A percentile compares a stretch with the other conserved stretches of the same genome.
Evolutionary conservation across 306 rosid species (phyloP).

Genomic region (Malus domestica): DNA sequence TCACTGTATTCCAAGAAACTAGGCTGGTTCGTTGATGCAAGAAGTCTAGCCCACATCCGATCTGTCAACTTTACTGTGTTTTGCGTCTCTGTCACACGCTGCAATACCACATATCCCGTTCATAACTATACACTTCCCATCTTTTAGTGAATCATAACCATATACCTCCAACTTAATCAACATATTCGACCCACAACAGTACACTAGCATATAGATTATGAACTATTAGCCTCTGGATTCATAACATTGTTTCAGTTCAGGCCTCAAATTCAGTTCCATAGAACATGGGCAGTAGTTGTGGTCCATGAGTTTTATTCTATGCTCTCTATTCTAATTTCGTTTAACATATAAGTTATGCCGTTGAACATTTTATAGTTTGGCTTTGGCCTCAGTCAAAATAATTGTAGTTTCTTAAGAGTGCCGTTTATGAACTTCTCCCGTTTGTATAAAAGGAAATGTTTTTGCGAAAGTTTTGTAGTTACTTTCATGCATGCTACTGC

Average conservation of each 20-base stretch:
- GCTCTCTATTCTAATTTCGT: not conserved
- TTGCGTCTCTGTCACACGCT: constrained; percentile 77
- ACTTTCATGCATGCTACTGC: not conserved
- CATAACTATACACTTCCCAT: not conserved
- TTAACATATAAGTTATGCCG: not conserved
- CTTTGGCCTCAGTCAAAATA: not conserved
- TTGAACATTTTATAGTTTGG: not conserved
- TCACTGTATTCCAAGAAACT: constrained; percentile 44
- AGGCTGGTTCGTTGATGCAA: constrained; percentile 90
- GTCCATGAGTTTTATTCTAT: not conserved
- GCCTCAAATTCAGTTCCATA: not conserved
- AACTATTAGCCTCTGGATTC: not conserved
- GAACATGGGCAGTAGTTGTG: not conserved
- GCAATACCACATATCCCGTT: constrained; percentile 25
- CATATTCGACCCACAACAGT: not conserved
- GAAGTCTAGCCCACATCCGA: constrained; percentile 96
- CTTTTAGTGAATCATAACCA: not conserved
- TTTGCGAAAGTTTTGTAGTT: not conserved
- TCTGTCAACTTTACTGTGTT: constrained; percentile 58
- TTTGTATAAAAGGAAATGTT: not conserved
- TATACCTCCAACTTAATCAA: not conserved
- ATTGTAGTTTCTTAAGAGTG: not conserved
- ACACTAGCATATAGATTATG: not conserved
- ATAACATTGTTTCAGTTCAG: not conserved
- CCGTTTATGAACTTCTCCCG: not conserved